Evolutionary conservation across 768 basidiomycete species (phyloP).

Genomic region (Trametes sanguinea): DNA sequence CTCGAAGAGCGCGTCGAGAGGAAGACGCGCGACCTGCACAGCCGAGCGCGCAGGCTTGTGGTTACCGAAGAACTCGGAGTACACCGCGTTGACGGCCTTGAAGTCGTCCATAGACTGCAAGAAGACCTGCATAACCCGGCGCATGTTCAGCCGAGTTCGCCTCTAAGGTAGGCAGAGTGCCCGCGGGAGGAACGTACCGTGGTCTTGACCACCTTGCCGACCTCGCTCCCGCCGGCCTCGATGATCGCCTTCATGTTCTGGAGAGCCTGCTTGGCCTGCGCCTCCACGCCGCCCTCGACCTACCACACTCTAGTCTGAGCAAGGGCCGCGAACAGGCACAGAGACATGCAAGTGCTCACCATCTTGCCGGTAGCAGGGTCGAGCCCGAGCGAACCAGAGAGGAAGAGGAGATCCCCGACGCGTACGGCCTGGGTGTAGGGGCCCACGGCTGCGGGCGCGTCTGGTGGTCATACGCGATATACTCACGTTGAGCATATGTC

Average conservation of each 20-base stretch:
- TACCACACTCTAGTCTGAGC: neutral
- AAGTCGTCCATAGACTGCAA: conserved; percentile 94
- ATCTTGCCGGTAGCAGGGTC: conserved; percentile 71
- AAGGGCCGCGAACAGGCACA: too few relatives aligned
- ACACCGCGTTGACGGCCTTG: conserved; percentile 75
- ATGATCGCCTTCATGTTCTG: conserved; percentile 85
- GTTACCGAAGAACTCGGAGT: conserved; percentile 80
- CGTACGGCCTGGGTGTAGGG: conserved; percentile 91
- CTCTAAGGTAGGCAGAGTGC: neutral
- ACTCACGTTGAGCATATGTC: neutral
- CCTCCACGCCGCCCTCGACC: conserved; percentile 67
- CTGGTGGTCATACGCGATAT: conserved; percentile 39
- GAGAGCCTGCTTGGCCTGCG: conserved; percentile 81
- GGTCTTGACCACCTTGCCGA: conserved; percentile 86
- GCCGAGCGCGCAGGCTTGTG: conserved; percentile 93
- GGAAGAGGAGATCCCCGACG: conserved; percentile 81
- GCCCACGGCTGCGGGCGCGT: conserved; percentile 77
- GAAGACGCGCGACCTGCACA: conserved; percentile 87
- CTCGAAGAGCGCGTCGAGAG: conserved; percentile 90
- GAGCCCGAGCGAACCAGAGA: conserved; percentile 87
- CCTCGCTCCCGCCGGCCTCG: conserved; percentile 75
- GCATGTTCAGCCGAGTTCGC: neutral
- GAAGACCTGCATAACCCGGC: conserved; percentile 64
- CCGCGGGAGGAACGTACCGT: conserved; percentile 55
- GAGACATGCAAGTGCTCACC: conserved; percentile 38